These are phyloP conservation scores for Graphilbum ipis-grandicollis DNA, from an alignment of 2,329 filamentous ascomycete species.

Conservation along the genomic window DNA sequence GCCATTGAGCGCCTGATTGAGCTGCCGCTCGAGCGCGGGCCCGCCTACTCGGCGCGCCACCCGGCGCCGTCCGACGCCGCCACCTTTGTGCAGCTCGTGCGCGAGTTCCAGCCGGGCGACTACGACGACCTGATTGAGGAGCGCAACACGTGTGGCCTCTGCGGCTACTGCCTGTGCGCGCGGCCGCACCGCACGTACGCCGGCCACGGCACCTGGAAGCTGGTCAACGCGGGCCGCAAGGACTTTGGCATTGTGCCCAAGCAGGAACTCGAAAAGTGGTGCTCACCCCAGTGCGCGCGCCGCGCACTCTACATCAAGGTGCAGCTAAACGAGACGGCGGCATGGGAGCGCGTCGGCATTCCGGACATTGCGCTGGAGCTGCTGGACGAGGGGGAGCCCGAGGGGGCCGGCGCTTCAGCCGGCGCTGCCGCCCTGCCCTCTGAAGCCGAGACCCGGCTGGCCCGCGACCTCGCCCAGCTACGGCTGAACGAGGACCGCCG, in stretches of 20 bases:
- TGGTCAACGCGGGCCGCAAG: constrained; percentile 34
- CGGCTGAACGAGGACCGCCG: constrained; percentile 26
- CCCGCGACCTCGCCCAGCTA: constrained; percentile 21
- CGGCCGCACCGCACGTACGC: constrained; percentile 39
- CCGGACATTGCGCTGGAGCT: constrained; percentile 40
- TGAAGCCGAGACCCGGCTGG: constrained; percentile 10
- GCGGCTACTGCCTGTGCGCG: constrained; percentile 70
- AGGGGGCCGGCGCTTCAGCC: not conserved
- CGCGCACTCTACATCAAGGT: constrained; percentile 74
- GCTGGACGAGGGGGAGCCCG: constrained; percentile 40
- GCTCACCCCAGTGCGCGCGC: constrained; percentile 59
- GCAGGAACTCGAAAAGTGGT: constrained; percentile 72
- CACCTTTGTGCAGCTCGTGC: constrained; percentile 48
- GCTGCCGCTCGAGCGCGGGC: constrained; percentile 23
- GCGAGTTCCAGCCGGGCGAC: constrained; percentile 68
- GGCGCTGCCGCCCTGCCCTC: not conserved
- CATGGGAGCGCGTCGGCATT: constrained; percentile 59
- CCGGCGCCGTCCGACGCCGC: constrained; percentile 40
- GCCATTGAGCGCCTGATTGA: constrained; percentile 55
- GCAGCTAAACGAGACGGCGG: constrained; percentile 70
- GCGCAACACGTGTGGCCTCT: constrained; percentile 66
- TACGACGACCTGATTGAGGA: constrained; percentile 81
- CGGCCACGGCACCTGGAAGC: constrained; percentile 47
- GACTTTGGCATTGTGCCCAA: constrained; percentile 52
- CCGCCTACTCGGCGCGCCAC: constrained; percentile 23